Conservation (phyloP, 129 eudicot species). For the Escallonia rubra region DNA sequence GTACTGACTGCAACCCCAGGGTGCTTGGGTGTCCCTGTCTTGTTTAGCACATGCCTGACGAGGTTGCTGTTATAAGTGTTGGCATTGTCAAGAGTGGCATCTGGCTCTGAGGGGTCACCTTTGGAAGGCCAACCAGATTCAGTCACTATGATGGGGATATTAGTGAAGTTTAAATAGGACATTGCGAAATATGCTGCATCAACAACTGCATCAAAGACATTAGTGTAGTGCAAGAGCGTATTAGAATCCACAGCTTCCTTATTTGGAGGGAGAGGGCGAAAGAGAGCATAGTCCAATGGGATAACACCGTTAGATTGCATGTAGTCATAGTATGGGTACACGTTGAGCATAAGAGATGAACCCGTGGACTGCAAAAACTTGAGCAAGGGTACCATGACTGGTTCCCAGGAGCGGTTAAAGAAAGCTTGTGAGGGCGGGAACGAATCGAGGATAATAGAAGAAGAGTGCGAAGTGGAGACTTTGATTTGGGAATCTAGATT, state of each 20-base stretch:
- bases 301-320: constrained; percentile 40
- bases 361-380: constrained; percentile 40
- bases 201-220: constrained; percentile 55
- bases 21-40: constrained; percentile 62
- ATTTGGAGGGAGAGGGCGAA: constrained; percentile 47
- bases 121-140: constrained; percentile 68
- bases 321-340: constrained; percentile 55
- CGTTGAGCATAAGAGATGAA: constrained; percentile 52
- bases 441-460: constrained; percentile 49
- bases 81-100: constrained; percentile 52
- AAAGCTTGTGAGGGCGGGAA: constrained; percentile 66
- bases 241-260: constrained; percentile 57
- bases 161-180: constrained; percentile 44
- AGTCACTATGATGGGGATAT: constrained; percentile 41
- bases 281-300: constrained; percentile 50
- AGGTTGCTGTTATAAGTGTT: constrained; percentile 51
- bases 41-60: constrained; percentile 43
- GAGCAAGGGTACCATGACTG: constrained; percentile 54
- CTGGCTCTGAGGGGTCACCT: constrained; percentile 43
- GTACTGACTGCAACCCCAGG: constrained; percentile 47
- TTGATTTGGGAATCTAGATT: constrained; percentile 40
- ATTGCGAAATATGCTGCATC: constrained; percentile 56
- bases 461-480: constrained; percentile 51
- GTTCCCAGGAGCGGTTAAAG: constrained; percentile 49
- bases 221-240: constrained; percentile 52